Evolutionary conservation across 345 rosid species (phyloP).

Genomic region (Crucihimalaya himalaica): DNA sequence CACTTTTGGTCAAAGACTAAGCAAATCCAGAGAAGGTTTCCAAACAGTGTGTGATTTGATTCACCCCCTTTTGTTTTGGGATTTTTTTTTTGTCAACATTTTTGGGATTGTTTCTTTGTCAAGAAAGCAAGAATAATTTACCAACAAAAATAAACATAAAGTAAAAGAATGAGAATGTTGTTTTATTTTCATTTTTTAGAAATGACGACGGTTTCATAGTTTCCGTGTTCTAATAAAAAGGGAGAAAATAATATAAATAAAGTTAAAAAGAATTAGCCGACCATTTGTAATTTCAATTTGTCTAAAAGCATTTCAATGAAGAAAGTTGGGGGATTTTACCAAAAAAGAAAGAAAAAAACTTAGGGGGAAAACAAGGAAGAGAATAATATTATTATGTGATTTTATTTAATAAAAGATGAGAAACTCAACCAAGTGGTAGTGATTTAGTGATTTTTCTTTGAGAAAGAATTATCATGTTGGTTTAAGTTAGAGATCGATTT

Average conservation of each 20-base stretch:
- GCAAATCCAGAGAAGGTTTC: conserved; percentile 9
- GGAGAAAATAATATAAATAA: not conserved
- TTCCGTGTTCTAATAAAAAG: conserved; percentile 11
- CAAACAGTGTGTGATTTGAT: conserved; percentile 4
- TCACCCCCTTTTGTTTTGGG: conserved; percentile 5
- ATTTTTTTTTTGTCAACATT: conserved; percentile 22
- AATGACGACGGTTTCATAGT: conserved; percentile 8
- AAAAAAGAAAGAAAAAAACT: not conserved
- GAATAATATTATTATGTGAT: too few species aligned
- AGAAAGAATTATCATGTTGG: too few species aligned
- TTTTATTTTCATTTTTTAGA: not conserved
- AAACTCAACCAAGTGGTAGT: too few species aligned
- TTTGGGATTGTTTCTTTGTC: conserved; percentile 21
- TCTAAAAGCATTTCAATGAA: not conserved
- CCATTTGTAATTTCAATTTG: not conserved
- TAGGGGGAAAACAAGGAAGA: not conserved
- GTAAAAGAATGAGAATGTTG: not conserved
- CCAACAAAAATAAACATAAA: not conserved
- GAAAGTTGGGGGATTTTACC: too few species aligned
- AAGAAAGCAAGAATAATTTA: conserved; percentile 3
- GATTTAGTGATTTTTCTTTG: too few species aligned
- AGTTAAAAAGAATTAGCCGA: conserved; percentile 1
- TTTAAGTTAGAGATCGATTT: too few species aligned
- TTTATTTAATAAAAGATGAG: not conserved
- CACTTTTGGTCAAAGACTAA: conserved; percentile 33